Percentiles rank a stretch among this genome's conserved stretches.
phyloP scores from a whole-genome alignment of 768 basidiomycete genomes.

The Exidia glandulosa region DNA sequence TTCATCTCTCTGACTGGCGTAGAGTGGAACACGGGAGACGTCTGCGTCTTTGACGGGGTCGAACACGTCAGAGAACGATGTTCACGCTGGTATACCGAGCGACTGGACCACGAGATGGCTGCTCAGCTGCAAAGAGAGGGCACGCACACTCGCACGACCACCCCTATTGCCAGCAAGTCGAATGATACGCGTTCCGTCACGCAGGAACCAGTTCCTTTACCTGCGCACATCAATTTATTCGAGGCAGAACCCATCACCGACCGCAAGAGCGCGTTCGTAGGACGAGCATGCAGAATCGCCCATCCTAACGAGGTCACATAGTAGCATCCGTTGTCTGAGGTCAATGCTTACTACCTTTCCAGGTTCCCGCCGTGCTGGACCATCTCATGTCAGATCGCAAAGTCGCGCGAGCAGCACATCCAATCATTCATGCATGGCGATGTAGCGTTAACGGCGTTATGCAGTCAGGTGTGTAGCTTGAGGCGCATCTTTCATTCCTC shows the following conservation, averaged over 20 bases:
- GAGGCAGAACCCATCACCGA: conserved; percentile 75
- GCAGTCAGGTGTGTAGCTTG: conserved; percentile 51
- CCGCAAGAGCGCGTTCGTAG: conserved; percentile 77
- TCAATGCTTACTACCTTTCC: neutral
- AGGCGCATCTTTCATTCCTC: neutral
- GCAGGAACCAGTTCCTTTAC: conserved; percentile 19
- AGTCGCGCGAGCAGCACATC: conserved; percentile 66
- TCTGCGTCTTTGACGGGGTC: conserved; percentile 82
- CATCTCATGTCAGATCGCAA: conserved; percentile 60
- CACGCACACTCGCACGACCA: neutral
- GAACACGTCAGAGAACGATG: conserved; percentile 63
- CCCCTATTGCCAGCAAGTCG: conserved; percentile 4
- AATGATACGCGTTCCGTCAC: conserved; percentile 12
- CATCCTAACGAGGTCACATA: conserved; percentile 54
- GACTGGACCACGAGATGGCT: conserved; percentile 41
- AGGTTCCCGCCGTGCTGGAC: conserved; percentile 61
- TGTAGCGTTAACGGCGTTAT: conserved; percentile 55
- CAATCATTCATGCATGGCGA: conserved; percentile 74
- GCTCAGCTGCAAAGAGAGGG: conserved; percentile 50
- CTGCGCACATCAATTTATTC: conserved; percentile 53
- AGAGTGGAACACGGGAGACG: conserved; percentile 62
- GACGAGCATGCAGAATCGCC: conserved; percentile 70
- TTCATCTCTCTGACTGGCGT: conserved; percentile 67
- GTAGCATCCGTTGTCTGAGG: conserved; percentile 15
- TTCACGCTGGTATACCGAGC: conserved; percentile 61